Evolutionary conservation across 441 rosid genomes (phyloP), one percentile per base, ranked within the genome.

Genomic region (Pelargonium cotyledonis): DNA sequence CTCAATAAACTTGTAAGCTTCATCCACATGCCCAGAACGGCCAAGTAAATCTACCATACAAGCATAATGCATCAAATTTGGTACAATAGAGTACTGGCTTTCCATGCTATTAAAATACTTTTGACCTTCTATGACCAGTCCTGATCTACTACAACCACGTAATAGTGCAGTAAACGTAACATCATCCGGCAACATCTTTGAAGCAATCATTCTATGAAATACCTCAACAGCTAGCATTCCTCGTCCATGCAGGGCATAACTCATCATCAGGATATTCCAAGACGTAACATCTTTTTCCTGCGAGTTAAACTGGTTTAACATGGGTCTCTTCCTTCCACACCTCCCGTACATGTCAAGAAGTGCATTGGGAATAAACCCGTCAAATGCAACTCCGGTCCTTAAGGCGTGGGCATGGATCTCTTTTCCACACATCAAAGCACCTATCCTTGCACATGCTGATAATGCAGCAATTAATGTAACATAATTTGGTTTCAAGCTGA

Each of bases 31-130:
- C 18, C 99, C 96, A 16, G 84, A 85, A 67, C 90, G 90, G 35
- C 97, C 97, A 63, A 94, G 92, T 75, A 89, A 82, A 86, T 94
- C 97, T 78, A 89, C 95, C 40, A 91, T 55, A 65, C 95, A 89
- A 15, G 97, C 95, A 79, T 89, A 87, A 72, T 94, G 99, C 79
- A 87, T 89, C 83, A 89, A 78, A 84, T 86, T 89, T 3, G 96
- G 95, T 66, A 75, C 70, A 65, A 88, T 68, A 26, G 78, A 75
- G 77, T 80, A 84, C 43, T 77, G 71, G 47, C 63, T 46, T 75
- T 85, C 76, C 94, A 94, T 89, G 77, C 65, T 79, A 61, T 78
- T 66, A 67, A 87, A 94, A 82, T 80, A 83, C 67, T 86, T 83
- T 65, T 84, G 76, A 79, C 96, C 96, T 83, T 84, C 82, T 35